A percentile compares a stretch with the other conserved stretches of the same genome.
Evolutionary conservation across 2,329 filamentous ascomycete genomes (phyloP).

Genomic region (Aspergillus hortae): DNA sequence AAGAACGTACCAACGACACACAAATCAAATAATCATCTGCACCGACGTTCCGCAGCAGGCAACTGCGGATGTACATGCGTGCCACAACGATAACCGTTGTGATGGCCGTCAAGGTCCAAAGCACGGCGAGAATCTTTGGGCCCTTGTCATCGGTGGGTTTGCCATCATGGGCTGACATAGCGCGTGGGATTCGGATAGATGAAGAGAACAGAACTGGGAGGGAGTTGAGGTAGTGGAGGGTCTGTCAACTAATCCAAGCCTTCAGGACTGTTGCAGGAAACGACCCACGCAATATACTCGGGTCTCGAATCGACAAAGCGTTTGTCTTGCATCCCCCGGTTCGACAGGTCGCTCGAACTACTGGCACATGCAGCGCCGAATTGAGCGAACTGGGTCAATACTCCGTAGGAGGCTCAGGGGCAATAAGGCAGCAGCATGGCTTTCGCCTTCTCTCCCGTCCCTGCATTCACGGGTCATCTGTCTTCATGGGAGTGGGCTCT

Average conservation of each 20-base stretch:
- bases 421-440: no score
- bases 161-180: not conserved
- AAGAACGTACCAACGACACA: conserved; percentile 26
- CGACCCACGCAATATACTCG: not conserved
- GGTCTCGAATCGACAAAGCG: not conserved
- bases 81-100: conserved; percentile 29
- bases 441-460: no score
- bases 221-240: not conserved
- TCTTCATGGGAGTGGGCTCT: no score
- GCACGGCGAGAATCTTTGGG: conserved; percentile 29
- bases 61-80: conserved; percentile 31
- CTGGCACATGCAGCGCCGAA: not conserved
- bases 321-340: not conserved
- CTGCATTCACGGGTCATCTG: no score
- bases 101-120: conserved; percentile 29
- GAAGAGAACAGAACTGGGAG: not conserved
- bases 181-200: no score
- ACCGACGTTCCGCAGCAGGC: conserved; percentile 31
- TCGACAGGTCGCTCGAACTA: not conserved
- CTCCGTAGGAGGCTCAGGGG: no score
- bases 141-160: conserved; percentile 30
- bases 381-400: no score
- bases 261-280: not conserved
- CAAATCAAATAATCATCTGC: conserved; percentile 39
- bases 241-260: not conserved